Evolutionary conservation across 495 filamentous ascomycete genomes (phyloP).

Genomic region (Hypoxylon subgilvum): DNA sequence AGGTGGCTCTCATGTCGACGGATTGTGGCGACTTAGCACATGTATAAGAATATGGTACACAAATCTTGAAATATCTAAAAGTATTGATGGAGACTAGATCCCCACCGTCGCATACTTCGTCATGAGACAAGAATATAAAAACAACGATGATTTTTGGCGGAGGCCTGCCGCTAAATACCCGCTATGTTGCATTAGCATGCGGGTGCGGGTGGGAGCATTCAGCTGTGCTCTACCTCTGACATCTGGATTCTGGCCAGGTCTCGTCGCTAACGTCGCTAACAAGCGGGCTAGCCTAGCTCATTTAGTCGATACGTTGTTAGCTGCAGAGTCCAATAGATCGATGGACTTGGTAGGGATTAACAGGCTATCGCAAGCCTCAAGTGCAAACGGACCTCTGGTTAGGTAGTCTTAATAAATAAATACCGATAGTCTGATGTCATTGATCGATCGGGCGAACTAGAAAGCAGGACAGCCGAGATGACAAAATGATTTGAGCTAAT

Average conservation of each 20-base stretch:
- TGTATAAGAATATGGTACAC: not conserved
- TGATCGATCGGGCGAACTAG: conserved; percentile 15
- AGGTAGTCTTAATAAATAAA: conserved; percentile 19
- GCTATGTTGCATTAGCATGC: not conserved
- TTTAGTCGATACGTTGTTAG: too few species aligned
- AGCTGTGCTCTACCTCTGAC: too few species aligned
- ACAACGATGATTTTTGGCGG: conserved; percentile 3
- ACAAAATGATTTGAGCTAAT: not conserved
- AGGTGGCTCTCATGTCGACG: not conserved
- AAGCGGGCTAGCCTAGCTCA: too few species aligned
- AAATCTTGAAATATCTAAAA: not conserved
- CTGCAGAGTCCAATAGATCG: conserved; percentile 13
- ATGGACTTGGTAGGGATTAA: conserved; percentile 17
- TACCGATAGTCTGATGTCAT: conserved; percentile 38
- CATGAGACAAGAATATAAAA: conserved; percentile 17
- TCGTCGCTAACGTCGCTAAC: too few species aligned
- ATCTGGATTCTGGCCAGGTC: too few species aligned
- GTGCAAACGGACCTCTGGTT: conserved; percentile 21
- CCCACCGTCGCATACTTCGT: conserved; percentile 6
- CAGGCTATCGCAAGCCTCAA: conserved; percentile 7
- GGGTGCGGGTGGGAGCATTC: conserved; percentile 9
- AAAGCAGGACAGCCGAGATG: conserved; percentile 17
- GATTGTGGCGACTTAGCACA: not conserved
- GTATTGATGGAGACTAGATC: not conserved
- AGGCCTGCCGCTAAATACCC: conserved; percentile 11